Conservation (phyloP, 2,329 filamentous ascomycete species). For the Clarireedia monteithiana region DNA sequence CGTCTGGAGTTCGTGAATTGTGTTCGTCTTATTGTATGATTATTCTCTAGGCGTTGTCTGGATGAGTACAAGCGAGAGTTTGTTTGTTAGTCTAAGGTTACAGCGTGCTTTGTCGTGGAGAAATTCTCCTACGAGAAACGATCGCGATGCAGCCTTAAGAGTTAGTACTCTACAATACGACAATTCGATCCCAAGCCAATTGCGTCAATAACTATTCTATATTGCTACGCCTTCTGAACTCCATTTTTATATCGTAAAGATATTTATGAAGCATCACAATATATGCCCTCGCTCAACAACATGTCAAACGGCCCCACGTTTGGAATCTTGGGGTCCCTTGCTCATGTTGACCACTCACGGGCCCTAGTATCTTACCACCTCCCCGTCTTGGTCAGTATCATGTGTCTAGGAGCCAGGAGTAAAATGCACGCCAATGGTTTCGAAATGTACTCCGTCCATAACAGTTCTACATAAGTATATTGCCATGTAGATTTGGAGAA, state of each 20-base stretch:
- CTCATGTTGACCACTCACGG: background rate
- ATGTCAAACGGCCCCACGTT: conserved; percentile 5
- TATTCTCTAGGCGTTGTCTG: no score
- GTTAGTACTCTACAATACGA: no score
- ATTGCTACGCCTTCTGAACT: background rate
- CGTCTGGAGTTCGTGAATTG: background rate
- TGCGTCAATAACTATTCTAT: no score
- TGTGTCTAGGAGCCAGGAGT: background rate
- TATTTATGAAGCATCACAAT: no score
- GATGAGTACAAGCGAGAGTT: no score
- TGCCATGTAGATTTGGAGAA: background rate
- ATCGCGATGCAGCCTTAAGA: no score
- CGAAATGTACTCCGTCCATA: background rate
- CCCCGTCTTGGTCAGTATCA: background rate
- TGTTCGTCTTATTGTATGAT: background rate
- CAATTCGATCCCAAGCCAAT: no score
- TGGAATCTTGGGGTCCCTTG: background rate
- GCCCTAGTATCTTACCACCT: background rate
- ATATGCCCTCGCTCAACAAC: background rate
- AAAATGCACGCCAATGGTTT: background rate
- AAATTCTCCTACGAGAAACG: no score
- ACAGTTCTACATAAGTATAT: background rate
- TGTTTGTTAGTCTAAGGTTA: no score
- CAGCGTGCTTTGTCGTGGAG: no score
- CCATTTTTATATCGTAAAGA: background rate